Evolutionary conservation across 2,329 filamentous ascomycete genomes (phyloP).

Genomic region (Endothia cerciana): DNA sequence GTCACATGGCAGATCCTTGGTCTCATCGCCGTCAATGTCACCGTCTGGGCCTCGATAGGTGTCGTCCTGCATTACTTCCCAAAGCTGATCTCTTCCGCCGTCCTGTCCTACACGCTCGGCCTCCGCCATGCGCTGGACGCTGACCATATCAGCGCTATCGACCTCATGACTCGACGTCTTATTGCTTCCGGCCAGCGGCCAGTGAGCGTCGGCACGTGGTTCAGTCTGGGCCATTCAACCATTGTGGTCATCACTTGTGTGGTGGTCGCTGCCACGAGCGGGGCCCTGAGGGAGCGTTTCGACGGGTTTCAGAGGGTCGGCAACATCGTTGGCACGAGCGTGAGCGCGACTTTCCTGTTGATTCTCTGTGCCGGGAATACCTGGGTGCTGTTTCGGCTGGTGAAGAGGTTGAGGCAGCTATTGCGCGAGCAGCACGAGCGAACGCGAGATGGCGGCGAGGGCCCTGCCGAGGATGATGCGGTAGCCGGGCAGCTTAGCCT

Average conservation of each 20-base stretch:
- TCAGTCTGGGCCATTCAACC: constrained; percentile 91
- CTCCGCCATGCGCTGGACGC: constrained; percentile 95
- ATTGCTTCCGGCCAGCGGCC: constrained; percentile 84
- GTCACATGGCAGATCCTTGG: constrained; percentile 54
- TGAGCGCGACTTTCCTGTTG: constrained; percentile 82
- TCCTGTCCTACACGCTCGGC: constrained; percentile 85
- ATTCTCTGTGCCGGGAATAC: constrained; percentile 81
- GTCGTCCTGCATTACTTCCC: constrained; percentile 58
- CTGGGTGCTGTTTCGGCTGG: constrained; percentile 80
- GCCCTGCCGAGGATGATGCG: constrained; percentile 33
- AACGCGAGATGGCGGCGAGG: constrained; percentile 27
- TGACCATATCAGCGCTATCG: constrained; percentile 87
- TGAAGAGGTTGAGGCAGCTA: constrained; percentile 68
- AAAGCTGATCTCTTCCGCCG: constrained; percentile 74
- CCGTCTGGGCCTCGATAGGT: constrained; percentile 59
- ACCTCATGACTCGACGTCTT: constrained; percentile 89
- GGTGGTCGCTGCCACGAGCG: constrained; percentile 87
- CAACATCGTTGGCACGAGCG: constrained; percentile 85
- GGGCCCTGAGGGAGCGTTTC: constrained; percentile 80
- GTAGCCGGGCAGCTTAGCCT: constrained; percentile 64
- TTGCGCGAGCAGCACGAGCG: constrained; percentile 49
- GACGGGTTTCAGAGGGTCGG: constrained; percentile 79
- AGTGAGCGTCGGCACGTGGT: constrained; percentile 92
- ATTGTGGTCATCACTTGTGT: constrained; percentile 90
- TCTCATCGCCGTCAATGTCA: constrained; percentile 54